Base-by-base conservation (phyloP, 2,329 filamentous ascomycete genomes). In the Monosporascus ibericus region DNA sequence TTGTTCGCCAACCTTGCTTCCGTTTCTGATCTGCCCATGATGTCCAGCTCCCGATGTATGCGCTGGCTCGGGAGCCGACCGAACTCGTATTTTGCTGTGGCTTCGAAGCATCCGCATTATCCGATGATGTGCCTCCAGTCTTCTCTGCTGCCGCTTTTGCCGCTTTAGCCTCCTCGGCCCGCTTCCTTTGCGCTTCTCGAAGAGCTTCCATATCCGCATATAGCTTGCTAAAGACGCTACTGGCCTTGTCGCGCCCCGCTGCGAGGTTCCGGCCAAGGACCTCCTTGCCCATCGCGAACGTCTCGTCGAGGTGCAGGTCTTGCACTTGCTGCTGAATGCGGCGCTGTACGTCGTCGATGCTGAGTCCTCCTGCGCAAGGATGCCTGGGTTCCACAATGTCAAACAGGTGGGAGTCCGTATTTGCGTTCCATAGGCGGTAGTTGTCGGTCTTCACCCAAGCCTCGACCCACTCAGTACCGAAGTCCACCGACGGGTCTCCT, bases 361-460 rank as follows among this genome's bases (percentile, higher is more conserved):
- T 92, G 20, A 99, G 78, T 0, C 91, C 92, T 25, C 94, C 94
- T 1, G 92, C 92, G 68, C 90, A 96, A 3, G 94, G 94, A 69
- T 99, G 94, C 55, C 86, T 86, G 2, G 94, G 94, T 65, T 95
- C 91, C 15, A 95, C 88, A 57, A 99, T 90, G 60, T 96, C 92
- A 65, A 97, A 99, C 17, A 99, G 79, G 63, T 96, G 88, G 17
- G 86, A 85, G 65, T 96, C 92, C 2, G 87, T 90, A 61, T 88
- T 75, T 15, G 80, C 77, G 58, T 92, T 79, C 83, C 95, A 99
- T 55, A 99, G 86, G 48, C 87, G 82, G 70, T 94, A 96, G 66
- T 97, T 97, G 56, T 95, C 87, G 0, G 92, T 96, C 56, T 80
- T 80, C 61, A 82, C 82, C 94, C 94, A 99, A 20, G 84, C 83